phyloP scores from a whole-genome alignment of 352 stramenopile species.

The Phytopythium vexans region DNA sequence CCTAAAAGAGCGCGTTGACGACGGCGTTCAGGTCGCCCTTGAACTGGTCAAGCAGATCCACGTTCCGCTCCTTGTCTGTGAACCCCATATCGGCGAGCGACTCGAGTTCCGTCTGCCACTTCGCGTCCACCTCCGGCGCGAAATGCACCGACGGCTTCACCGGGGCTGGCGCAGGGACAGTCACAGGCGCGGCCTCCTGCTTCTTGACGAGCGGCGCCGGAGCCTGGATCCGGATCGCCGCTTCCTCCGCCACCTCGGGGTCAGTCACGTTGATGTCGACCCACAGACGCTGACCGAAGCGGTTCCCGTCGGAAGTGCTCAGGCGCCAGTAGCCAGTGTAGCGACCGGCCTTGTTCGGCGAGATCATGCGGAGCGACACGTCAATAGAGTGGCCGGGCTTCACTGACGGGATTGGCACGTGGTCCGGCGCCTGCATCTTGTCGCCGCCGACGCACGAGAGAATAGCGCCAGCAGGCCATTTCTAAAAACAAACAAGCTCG shows the following conservation, averaged over 20 bases:
- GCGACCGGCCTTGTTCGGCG: constrained; percentile 52
- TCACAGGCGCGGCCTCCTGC: constrained; percentile 12
- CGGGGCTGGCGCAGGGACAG: constrained; percentile 23
- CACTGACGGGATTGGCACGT: constrained; percentile 66
- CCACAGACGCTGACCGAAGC: constrained; percentile 88
- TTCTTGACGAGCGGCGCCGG: constrained; percentile 24
- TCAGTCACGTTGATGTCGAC: constrained; percentile 80
- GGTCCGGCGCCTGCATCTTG: constrained; percentile 72
- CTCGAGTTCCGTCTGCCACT: constrained; percentile 44
- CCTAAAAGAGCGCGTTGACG: constrained; percentile 45
- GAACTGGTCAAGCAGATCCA: constrained; percentile 50
- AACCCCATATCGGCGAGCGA: constrained; percentile 74
- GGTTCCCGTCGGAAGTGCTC: constrained; percentile 67
- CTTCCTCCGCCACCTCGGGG: constrained; percentile 25
- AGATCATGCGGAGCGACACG: constrained; percentile 70
- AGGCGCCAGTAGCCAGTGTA: constrained; percentile 91
- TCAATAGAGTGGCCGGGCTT: constrained; percentile 66
- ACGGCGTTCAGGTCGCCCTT: constrained; percentile 66
- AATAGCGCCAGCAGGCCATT: constrained; percentile 71
- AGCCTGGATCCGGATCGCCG: constrained; percentile 26
- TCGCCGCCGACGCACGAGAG: constrained; percentile 70
- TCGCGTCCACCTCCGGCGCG: constrained; percentile 37
- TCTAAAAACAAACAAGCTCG: constrained; percentile 16
- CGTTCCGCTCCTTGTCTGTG: constrained; percentile 46
- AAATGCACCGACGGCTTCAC: constrained; percentile 10